Evolutionary conservation across 805 yeast species (phyloP).

Genomic region (Lipomyces mesembrius): DNA sequence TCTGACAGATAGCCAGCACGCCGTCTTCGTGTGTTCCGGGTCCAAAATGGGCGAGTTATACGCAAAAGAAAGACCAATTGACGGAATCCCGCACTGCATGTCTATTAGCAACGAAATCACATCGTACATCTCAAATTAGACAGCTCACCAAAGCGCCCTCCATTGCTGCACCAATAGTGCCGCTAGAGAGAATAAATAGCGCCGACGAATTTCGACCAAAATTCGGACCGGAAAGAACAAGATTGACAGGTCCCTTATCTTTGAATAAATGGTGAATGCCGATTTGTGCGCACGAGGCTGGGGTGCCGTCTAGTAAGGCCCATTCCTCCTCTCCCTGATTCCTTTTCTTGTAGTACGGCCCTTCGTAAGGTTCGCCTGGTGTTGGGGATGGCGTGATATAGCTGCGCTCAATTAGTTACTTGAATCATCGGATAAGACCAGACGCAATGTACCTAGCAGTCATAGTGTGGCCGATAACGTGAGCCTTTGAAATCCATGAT

Average conservation of each 20-base stretch:
- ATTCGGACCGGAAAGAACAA: conserved; percentile 93
- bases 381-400: conserved; percentile 25
- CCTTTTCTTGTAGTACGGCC: conserved; percentile 44
- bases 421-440: not conserved
- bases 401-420: conserved; percentile 4
- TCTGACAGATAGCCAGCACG: conserved; percentile 68
- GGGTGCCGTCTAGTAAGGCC: conserved; percentile 89
- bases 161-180: conserved; percentile 96
- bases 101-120: not conserved
- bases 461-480: conserved; percentile 64
- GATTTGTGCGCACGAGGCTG: conserved; percentile 92
- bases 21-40: conserved; percentile 58
- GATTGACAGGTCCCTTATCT: conserved; percentile 65
- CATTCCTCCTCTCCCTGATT: conserved; percentile 64
- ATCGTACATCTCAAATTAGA: not conserved
- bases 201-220: conserved; percentile 92
- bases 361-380: conserved; percentile 38
- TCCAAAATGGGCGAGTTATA: conserved; percentile 61
- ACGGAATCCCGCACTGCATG: conserved; percentile 50
- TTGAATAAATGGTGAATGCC: conserved; percentile 73
- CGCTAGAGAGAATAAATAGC: conserved; percentile 85
- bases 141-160: conserved; percentile 70
- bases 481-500: conserved; percentile 98
- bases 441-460: conserved; percentile 47
- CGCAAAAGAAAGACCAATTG: conserved; percentile 88